Percentiles rank a stretch among this genome's conserved stretches.
Conservation (phyloP, 176 grass and related monocot species). For the Oryza glaberrima region DNA sequence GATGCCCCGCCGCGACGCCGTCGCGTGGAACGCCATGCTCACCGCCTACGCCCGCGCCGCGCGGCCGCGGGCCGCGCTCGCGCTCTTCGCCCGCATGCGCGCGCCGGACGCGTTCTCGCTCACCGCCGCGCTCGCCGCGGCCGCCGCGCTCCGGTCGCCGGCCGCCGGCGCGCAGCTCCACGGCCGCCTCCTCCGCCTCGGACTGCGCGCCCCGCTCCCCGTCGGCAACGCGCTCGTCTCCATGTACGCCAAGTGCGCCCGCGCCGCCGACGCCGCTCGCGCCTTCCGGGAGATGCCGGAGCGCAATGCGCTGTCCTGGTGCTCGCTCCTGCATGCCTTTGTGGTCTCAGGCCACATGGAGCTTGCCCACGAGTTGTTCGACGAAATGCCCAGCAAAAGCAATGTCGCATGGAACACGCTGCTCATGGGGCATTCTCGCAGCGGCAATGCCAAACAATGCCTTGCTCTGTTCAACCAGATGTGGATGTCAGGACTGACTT, state of each 20-base stretch:
- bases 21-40: constrained; percentile 83
- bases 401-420: constrained; percentile 69
- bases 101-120: constrained; percentile 56
- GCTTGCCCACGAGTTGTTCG: constrained; percentile 48
- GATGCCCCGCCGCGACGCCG: constrained; percentile 57
- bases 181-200: constrained; percentile 52
- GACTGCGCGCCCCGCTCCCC: constrained; percentile 50
- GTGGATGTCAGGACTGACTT: constrained; percentile 22
- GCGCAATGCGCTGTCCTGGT: constrained; percentile 66
- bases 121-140: constrained; percentile 52
- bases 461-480: constrained; percentile 56
- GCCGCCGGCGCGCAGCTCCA: constrained; percentile 52
- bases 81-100: constrained; percentile 50
- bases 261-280: constrained; percentile 37
- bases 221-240: constrained; percentile 66
- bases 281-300: constrained; percentile 60
- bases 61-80: constrained; percentile 41
- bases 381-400: constrained; percentile 52
- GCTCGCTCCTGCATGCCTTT: constrained; percentile 59
- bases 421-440: constrained; percentile 55
- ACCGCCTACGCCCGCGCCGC: constrained; percentile 56
- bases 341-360: constrained; percentile 3
- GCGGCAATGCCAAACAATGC: constrained; percentile 33
- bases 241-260: constrained; percentile 66
- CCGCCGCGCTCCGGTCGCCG: constrained; percentile 30